Percentiles rank a stretch among this genome's conserved stretches.
Conservation (phyloP, 192 early-diverging fungal species). For the Backusella sp. region DNA sequence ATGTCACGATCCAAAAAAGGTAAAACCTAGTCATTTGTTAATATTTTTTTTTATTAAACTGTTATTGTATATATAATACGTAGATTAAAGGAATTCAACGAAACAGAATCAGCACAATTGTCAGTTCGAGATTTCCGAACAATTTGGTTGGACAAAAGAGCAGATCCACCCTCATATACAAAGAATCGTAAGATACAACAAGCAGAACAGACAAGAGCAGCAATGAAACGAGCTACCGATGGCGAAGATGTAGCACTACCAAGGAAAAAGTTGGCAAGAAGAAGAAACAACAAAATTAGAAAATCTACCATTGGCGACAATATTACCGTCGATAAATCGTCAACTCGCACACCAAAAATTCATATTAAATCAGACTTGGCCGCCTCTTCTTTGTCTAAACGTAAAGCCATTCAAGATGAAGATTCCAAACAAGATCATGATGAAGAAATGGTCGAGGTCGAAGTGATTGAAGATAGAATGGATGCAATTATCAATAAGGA, state of each 20-base stretch:
- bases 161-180: slow-evolving; percentile 86
- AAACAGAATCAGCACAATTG: slow-evolving; percentile 76
- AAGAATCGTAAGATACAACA: slow-evolving; percentile 27
- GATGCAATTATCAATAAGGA: neutral
- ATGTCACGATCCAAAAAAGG: slow-evolving; percentile 80
- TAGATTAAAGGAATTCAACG: slow-evolving; percentile 76
- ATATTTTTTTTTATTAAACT: no score
- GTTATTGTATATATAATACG: no score
- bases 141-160: slow-evolving; percentile 79
- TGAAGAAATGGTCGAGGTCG: slow-evolving; percentile 25
- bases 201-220: neutral
- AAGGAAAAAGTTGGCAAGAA: neutral
- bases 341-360: neutral
- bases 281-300: neutral
- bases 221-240: neutral
- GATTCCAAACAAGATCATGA: slow-evolving; percentile 10
- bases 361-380: neutral
- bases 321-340: neutral
- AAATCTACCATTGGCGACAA: neutral
- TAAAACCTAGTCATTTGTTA: slow-evolving; percentile 12
- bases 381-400: neutral
- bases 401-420: neutral
- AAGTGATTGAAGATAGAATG: neutral
- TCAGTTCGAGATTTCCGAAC: slow-evolving; percentile 78
- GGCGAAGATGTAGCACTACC: no score